phyloP scores from a whole-genome alignment of 2,329 filamentous ascomycete genomes.

The Diaporthe sp. region DNA sequence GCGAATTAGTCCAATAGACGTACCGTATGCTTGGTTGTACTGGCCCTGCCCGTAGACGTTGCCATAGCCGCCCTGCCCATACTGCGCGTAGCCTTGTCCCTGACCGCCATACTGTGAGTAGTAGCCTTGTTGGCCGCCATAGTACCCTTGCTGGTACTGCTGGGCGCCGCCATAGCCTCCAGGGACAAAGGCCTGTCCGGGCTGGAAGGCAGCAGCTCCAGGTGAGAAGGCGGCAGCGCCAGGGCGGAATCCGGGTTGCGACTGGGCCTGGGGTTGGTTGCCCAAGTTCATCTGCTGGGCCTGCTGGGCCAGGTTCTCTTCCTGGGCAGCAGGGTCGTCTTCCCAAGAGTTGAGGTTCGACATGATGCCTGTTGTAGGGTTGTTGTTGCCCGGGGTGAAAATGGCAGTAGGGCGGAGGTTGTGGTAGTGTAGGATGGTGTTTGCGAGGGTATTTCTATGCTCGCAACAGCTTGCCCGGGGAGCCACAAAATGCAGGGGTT shows the following conservation, averaged over 20 bases:
- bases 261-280: constrained; percentile 57
- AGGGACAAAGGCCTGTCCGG: constrained; percentile 75
- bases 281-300: constrained; percentile 81
- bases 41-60: constrained; percentile 52
- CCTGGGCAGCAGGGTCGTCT: constrained; percentile 82
- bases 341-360: constrained; percentile 96
- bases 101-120: constrained; percentile 68
- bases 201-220: constrained; percentile 75
- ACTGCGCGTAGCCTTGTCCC: constrained; percentile 56
- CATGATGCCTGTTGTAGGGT: constrained; percentile 64
- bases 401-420: constrained; percentile 7
- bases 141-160: constrained; percentile 63
- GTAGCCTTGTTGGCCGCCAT: constrained; percentile 53
- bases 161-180: constrained; percentile 65
- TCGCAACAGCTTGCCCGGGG: constrained; percentile 24
- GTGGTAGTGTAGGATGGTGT: constrained; percentile 46
- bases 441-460: constrained; percentile 27
- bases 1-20: constrained; percentile 42
- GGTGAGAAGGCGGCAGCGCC: constrained; percentile 79
- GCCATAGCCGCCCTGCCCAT: constrained; percentile 47
- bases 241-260: constrained; percentile 69
- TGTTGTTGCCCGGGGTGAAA: constrained; percentile 31
- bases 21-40: constrained; percentile 59
- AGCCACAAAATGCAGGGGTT: constrained; percentile 30
- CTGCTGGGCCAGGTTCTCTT: constrained; percentile 82